These are phyloP conservation scores for Populus euphratica DNA, from an alignment of 345 rosid genomes.

Conservation along the genomic window DNA sequence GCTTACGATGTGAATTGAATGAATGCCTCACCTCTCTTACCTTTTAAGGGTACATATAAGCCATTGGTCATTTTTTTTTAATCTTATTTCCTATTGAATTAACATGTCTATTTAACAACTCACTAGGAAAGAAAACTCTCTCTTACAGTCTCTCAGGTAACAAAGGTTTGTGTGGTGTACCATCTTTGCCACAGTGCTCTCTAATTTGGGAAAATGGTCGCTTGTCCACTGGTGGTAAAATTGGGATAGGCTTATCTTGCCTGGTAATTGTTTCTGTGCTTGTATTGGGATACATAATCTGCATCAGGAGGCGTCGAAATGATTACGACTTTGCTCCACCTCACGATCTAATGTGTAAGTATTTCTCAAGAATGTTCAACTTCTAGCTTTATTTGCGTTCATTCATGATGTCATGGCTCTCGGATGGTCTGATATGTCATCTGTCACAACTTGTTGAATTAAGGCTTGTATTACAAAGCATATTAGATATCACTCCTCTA, in stretches of 20 bases:
- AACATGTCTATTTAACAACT: neutral
- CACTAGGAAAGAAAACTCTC: neutral
- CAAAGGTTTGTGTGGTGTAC: slow-evolving; percentile 88
- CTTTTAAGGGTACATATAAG: neutral
- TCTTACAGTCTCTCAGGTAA: slow-evolving; percentile 78
- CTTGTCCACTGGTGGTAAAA: slow-evolving; percentile 77
- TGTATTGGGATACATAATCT: slow-evolving; percentile 51
- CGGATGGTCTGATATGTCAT: neutral
- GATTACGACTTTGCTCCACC: slow-evolving; percentile 91
- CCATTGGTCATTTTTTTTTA: neutral
- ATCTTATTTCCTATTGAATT: neutral
- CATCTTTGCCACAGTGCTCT: slow-evolving; percentile 71
- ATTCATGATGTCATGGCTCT: neutral
- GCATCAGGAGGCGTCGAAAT: slow-evolving; percentile 60
- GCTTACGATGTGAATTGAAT: neutral
- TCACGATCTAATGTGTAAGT: slow-evolving; percentile 90
- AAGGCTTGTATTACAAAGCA: neutral
- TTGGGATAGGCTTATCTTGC: slow-evolving; percentile 61
- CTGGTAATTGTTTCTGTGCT: slow-evolving; percentile 37
- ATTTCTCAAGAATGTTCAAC: slow-evolving; percentile 1
- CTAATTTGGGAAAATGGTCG: slow-evolving; percentile 80
- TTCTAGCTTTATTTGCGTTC: neutral
- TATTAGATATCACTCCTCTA: neutral
- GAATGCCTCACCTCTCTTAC: neutral
- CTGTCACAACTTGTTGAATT: neutral